A percentile compares a stretch with the other conserved stretches of the same genome.
These are phyloP conservation scores for Podila horticola DNA, from an alignment of 192 early-diverging fungal species.

Conservation along the genomic window DNA sequence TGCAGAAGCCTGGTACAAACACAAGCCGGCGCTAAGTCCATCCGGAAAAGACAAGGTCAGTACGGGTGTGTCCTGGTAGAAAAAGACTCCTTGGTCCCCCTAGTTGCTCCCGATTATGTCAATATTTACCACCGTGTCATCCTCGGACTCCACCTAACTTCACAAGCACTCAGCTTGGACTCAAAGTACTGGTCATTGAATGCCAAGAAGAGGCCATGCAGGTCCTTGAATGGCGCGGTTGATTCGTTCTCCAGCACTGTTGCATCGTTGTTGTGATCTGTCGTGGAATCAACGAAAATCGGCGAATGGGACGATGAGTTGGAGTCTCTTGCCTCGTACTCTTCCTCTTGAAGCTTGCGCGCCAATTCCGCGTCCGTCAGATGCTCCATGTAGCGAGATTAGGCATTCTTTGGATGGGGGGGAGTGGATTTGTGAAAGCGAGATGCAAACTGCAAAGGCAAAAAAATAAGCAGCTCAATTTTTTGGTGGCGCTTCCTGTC, in stretches of 20 bases:
- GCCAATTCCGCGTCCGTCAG: conserved; percentile 28
- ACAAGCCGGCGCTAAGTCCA: conserved; percentile 63
- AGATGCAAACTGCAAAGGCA: too few relatives aligned
- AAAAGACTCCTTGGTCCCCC: neutral
- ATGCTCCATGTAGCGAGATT: neutral
- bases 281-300: neutral
- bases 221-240: conserved; percentile 50
- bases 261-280: neutral
- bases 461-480: too few relatives aligned
- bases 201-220: conserved; percentile 62
- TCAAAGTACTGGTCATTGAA: conserved; percentile 69
- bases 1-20: conserved; percentile 52
- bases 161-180: conserved; percentile 59
- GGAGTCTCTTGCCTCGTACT: conserved; percentile 6
- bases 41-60: neutral
- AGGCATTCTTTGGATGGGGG: too few relatives aligned
- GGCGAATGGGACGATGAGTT: neutral
- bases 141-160: conserved; percentile 63
- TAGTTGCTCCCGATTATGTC: too few relatives aligned
- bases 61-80: neutral
- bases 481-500: too few relatives aligned
- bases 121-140: conserved; percentile 62
- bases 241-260: neutral
- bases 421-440: too few relatives aligned
- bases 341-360: conserved; percentile 29